Conservation (phyloP, 768 basidiomycete genomes). For the Boletus sp. region DNA sequence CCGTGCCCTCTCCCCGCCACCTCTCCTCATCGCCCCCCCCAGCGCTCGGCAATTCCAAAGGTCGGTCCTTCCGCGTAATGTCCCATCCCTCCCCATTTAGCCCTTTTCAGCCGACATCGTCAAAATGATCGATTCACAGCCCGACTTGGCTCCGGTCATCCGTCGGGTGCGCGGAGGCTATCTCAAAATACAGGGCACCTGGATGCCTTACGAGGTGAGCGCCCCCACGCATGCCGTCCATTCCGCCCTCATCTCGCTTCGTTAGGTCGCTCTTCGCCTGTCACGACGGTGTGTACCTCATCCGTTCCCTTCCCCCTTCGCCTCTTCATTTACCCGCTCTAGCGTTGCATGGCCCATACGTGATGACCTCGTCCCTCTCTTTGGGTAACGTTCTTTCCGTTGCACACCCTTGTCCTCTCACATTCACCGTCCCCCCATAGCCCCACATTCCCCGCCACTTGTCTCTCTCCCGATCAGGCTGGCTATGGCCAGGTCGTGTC, state of each 20-base stretch:
- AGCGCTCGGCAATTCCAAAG: slow-evolving; percentile 90
- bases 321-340: slow-evolving; percentile 14
- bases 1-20: not conserved
- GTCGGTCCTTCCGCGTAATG: slow-evolving; percentile 35
- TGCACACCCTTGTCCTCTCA: not conserved
- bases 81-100: slow-evolving; percentile 14
- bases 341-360: slow-evolving; percentile 90
- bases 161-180: slow-evolving; percentile 84
- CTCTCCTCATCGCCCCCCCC: slow-evolving; percentile 12
- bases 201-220: slow-evolving; percentile 87
- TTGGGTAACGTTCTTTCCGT: slow-evolving; percentile 54
- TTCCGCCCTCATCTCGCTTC: slow-evolving; percentile 22
- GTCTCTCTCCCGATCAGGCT: slow-evolving; percentile 79
- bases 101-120: slow-evolving; percentile 74
- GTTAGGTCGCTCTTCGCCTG: slow-evolving; percentile 71
- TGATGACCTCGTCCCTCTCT: slow-evolving; percentile 81
- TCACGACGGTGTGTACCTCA: slow-evolving; percentile 63
- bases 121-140: slow-evolving; percentile 89
- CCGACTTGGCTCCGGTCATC: slow-evolving; percentile 77
- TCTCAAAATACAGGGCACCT: slow-evolving; percentile 90
- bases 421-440: slow-evolving; percentile 38
- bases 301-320: slow-evolving; percentile 8
- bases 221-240: slow-evolving; percentile 10
- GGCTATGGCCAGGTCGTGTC: slow-evolving; percentile 84
- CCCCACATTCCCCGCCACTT: slow-evolving; percentile 79